These are phyloP conservation scores for Cryptosporidium muris DNA, from an alignment of 169 alveolate species.

Conservation along the genomic window DNA sequence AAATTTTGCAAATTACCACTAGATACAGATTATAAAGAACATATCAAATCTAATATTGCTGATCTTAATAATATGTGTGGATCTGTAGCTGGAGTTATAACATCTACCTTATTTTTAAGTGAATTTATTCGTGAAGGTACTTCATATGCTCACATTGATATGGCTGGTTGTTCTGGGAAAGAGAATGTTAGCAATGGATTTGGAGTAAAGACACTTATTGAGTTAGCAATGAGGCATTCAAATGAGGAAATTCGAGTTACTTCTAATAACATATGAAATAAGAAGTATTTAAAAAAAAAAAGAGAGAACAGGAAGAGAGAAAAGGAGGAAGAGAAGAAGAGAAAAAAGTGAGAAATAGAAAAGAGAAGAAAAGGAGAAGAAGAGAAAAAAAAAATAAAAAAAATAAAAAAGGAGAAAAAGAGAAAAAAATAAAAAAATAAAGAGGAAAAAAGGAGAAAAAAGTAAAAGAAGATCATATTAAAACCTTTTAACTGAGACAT, in stretches of 20 bases:
- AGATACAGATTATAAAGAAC: constrained; percentile 81
- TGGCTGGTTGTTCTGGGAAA: constrained; percentile 93
- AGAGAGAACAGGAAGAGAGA: too few relatives aligned
- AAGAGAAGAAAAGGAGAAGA: background rate
- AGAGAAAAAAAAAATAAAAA: background rate
- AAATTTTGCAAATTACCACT: constrained; percentile 89
- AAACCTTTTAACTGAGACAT: background rate
- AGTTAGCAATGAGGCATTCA: constrained; percentile 47
- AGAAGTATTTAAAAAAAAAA: too few relatives aligned
- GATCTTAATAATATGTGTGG: constrained; percentile 84
- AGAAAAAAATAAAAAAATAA: background rate
- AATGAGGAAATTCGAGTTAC: too few relatives aligned
- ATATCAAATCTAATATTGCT: constrained; percentile 86
- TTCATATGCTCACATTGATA: constrained; percentile 94
- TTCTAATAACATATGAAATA: too few relatives aligned
- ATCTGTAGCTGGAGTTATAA: constrained; percentile 84
- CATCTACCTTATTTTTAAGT: constrained; percentile 92
- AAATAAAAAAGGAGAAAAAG: background rate
- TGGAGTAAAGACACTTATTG: constrained; percentile 81
- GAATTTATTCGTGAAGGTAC: constrained; percentile 87
- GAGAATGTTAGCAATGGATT: constrained; percentile 83
- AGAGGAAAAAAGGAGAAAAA: background rate
- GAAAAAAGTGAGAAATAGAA: too few relatives aligned
- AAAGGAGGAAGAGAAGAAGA: too few relatives aligned
- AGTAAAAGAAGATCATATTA: background rate